Base-by-base conservation (phyloP, 2,329 filamentous ascomycete species). In the Arthrobotrys sinensis region DNA sequence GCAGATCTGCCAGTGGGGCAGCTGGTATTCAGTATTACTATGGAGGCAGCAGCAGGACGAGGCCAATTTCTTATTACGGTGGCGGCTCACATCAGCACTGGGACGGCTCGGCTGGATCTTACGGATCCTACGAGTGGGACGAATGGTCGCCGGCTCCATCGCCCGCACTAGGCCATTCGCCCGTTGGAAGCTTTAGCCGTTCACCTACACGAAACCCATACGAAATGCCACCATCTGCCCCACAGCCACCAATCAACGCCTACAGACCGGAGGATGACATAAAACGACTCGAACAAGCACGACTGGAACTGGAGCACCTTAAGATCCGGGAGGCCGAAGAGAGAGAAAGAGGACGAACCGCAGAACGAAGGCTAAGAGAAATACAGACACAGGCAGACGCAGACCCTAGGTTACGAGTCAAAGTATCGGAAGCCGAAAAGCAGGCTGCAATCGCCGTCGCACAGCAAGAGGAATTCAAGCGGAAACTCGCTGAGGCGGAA, bases 321-420 rank as follows among this genome's bases (percentile, higher is more conserved):
- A 70, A 75, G 32, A 52, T 79, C 28, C 63, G 69, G 34, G 69
- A 75, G 69, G 65, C 53, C 50, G 76, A 79, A 19, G 76, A 79
- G 34, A 75, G 55, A 46, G 76, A 79, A 45, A 60, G 76, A 52
- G 76, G 76, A 36, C 53, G 76, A 65, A 79, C 69, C 62, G 76
- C 69, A 21, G 76, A 79, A 75, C 63, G 76, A 69, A 78, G 75
- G 63, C 75, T 78, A 78, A 78, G 75, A 78, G 75, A 78, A 78
- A 78, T 78, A 67, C 43, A 67, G 52, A 72, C 67, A 78, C 75
- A 78, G 75, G 75, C 75, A 72, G 60, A 65, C 75, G 75, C 67
- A 43, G 75, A 78, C 46, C 75, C 75, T 38, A 72, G 75, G 53
- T 72, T 78, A 68, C 62, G 52, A 63, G 16, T 52, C 43, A 78